Evolutionary conservation across 176 grass and related monocot genomes (phyloP).

Genomic region (Aechmea fasciata): DNA sequence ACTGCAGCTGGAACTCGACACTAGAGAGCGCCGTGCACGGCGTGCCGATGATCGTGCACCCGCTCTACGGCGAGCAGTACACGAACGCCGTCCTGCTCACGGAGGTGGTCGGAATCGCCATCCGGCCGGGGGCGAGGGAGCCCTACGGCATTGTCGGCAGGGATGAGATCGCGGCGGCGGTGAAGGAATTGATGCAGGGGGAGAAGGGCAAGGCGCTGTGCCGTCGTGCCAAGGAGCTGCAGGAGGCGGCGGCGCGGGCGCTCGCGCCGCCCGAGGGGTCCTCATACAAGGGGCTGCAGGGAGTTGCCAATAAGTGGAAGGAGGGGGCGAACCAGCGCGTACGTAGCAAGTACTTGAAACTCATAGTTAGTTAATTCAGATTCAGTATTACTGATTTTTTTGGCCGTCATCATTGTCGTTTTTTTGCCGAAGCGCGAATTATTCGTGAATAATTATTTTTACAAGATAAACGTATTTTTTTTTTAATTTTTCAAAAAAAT

Average conservation of each 20-base stretch:
- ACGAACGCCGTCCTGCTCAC: conserved; percentile 29
- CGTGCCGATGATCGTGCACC: conserved; percentile 36
- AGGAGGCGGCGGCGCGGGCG: not conserved
- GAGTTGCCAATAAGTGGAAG: conserved; percentile 11
- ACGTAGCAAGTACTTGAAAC: no score
- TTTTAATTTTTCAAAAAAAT: no score
- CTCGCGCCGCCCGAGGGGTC: not conserved
- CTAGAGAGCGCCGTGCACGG: conserved; percentile 31
- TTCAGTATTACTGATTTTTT: no score
- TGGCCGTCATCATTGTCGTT: no score
- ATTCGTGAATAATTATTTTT: no score
- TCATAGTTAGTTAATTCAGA: no score
- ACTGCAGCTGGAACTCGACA: conserved; percentile 81
- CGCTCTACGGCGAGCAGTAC: conserved; percentile 33
- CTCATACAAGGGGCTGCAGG: not conserved
- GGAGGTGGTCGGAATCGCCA: not conserved
- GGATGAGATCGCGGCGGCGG: conserved; percentile 31
- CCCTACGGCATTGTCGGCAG: conserved; percentile 33
- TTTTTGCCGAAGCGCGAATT: no score
- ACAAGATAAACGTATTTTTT: no score
- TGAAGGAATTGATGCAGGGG: conserved; percentile 19
- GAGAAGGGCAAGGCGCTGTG: conserved; percentile 12
- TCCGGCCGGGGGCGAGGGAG: conserved; percentile 14
- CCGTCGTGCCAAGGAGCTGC: not conserved
- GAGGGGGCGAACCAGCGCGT: not conserved